Conservation (phyloP, 2,329 filamentous ascomycete genomes). For the Paraconiothyrium brasiliense region DNA sequence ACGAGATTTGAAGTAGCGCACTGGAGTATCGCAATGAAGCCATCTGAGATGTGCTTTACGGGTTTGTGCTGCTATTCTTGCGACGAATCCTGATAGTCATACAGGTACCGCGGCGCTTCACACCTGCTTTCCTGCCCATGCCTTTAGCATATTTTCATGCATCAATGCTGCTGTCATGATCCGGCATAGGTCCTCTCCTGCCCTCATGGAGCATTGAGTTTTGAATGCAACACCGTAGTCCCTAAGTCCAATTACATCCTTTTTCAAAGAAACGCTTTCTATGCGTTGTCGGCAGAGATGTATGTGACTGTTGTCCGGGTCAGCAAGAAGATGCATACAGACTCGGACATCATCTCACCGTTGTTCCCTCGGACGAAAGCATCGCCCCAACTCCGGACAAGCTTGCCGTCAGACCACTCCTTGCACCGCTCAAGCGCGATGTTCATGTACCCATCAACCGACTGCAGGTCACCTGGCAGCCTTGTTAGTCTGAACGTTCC, state of each 20-base stretch:
- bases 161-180: neutral
- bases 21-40: neutral
- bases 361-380: slow-evolving; percentile 97
- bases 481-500: slow-evolving; percentile 15
- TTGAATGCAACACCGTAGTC: neutral
- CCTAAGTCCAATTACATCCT: neutral
- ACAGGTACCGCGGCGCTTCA: neutral
- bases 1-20: neutral
- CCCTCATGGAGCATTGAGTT: neutral
- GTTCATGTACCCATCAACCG: slow-evolving; percentile 99
- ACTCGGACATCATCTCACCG: slow-evolving; percentile 61
- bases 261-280: neutral
- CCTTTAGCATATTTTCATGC: neutral
- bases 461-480: slow-evolving; percentile 84
- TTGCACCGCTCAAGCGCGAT: slow-evolving; percentile 96
- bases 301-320: slow-evolving; percentile 5
- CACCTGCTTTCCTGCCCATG: neutral
- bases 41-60: neutral
- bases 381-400: slow-evolving; percentile 87
- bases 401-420: slow-evolving; percentile 86
- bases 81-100: neutral
- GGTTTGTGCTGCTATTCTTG: neutral
- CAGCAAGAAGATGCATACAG: neutral
- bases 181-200: neutral
- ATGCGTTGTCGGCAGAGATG: slow-evolving; percentile 11